Evolutionary conservation across 2,329 filamentous ascomycete genomes (phyloP).

Genomic region (Chaetomium sp.): DNA sequence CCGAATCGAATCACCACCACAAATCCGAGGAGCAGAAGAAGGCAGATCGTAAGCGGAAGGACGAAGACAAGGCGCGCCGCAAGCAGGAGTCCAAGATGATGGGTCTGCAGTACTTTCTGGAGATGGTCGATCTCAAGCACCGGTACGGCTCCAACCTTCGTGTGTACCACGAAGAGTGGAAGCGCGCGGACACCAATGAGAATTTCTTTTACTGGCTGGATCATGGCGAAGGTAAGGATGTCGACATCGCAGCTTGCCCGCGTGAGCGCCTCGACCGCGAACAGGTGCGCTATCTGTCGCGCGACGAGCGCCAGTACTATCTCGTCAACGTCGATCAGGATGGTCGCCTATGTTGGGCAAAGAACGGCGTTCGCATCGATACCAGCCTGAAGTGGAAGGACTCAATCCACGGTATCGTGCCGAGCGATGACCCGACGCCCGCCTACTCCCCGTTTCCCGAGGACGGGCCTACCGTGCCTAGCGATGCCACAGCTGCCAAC

Average conservation of each 20-base stretch:
- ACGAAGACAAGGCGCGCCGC: slow-evolving; percentile 48
- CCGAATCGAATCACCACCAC: slow-evolving; percentile 14
- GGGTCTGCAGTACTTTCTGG: slow-evolving; percentile 76
- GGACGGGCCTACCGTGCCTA: slow-evolving; percentile 27
- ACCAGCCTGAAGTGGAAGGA: slow-evolving; percentile 72
- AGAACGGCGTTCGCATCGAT: slow-evolving; percentile 70
- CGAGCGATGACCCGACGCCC: slow-evolving; percentile 53
- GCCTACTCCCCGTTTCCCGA: slow-evolving; percentile 34
- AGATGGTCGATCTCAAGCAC: slow-evolving; percentile 84
- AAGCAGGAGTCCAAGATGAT: slow-evolving; percentile 68
- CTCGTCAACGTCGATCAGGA: slow-evolving; percentile 67
- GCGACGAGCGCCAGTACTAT: slow-evolving; percentile 76
- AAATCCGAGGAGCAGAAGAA: slow-evolving; percentile 34
- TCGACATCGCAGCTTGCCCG: slow-evolving; percentile 67
- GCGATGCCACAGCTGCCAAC: slow-evolving; percentile 23
- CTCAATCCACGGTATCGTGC: slow-evolving; percentile 68
- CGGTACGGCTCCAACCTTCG: slow-evolving; percentile 78
- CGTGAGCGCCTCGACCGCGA: slow-evolving; percentile 69
- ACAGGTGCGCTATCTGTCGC: slow-evolving; percentile 74
- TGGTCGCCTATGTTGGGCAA: slow-evolving; percentile 79
- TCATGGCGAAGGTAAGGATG: slow-evolving; percentile 62
- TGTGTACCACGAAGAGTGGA: slow-evolving; percentile 80
- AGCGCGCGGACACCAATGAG: slow-evolving; percentile 65
- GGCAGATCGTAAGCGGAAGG: slow-evolving; percentile 33
- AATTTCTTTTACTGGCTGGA: slow-evolving; percentile 97